These are phyloP conservation scores for Kluyveromyces lactis DNA, from an alignment of 805 yeast genomes.

Conservation along the genomic window DNA sequence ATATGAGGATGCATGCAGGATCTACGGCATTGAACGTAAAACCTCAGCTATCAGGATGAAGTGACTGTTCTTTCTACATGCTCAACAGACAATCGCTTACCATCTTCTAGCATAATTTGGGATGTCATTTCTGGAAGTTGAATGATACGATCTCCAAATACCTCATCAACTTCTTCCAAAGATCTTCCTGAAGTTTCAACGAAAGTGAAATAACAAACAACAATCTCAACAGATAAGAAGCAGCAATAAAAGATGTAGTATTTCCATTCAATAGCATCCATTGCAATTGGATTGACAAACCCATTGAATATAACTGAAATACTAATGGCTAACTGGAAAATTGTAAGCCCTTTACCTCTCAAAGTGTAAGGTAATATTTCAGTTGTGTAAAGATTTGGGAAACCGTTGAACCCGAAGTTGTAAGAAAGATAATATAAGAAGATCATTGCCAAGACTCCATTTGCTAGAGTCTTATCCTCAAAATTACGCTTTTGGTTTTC, in stretches of 20 bases:
- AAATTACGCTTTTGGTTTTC: constrained; percentile 35
- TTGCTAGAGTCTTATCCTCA: constrained; percentile 33
- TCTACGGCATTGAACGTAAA: too few relatives aligned
- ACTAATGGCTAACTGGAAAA: constrained; percentile 18
- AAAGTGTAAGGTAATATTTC: constrained; percentile 32
- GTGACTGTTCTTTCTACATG: too few relatives aligned
- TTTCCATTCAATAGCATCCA: constrained; percentile 30
- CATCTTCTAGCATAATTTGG: constrained; percentile 8
- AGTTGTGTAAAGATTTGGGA: constrained; percentile 39
- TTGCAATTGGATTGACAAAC: too few relatives aligned
- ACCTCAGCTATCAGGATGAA: too few relatives aligned
- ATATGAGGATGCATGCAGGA: too few relatives aligned
- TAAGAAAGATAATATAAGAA: constrained; percentile 38
- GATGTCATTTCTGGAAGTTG: constrained; percentile 8
- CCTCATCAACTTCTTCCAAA: constrained; percentile 33
- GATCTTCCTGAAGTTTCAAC: constrained; percentile 34
- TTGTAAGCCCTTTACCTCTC: too few relatives aligned
- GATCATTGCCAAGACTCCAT: constrained; percentile 45
- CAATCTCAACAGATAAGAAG: constrained; percentile 24
- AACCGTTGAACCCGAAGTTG: constrained; percentile 37
- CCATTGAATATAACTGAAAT: constrained; percentile 27
- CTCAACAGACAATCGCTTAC: constrained; percentile 1
- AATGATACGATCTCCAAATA: constrained; percentile 25
- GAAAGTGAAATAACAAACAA: constrained; percentile 26
- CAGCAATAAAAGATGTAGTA: constrained; percentile 31